Evolutionary conservation across 2,329 filamentous ascomycete genomes (phyloP).

Genomic region (Leptoxyphium fumago): DNA sequence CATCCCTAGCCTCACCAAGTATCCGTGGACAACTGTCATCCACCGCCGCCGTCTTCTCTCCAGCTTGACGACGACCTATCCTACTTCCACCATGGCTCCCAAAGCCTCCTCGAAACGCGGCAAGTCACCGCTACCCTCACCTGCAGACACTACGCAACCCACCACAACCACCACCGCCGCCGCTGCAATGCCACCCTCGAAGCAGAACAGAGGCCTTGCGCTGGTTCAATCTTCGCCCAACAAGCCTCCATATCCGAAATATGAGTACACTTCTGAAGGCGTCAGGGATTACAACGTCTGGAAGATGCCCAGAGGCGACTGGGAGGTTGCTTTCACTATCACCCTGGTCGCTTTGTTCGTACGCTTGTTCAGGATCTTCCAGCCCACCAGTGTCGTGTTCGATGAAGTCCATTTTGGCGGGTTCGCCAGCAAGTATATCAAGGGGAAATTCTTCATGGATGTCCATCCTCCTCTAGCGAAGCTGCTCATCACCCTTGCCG

Average conservation of each 20-base stretch:
- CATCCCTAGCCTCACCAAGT: not conserved
- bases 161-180: not conserved
- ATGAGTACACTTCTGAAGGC: slow-evolving; percentile 59
- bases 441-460: slow-evolving; percentile 99
- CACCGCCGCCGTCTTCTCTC: too few species aligned
- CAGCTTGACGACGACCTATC: not conserved
- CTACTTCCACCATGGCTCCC: not conserved
- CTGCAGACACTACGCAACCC: not conserved
- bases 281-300: slow-evolving; percentile 88
- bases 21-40: not conserved
- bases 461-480: slow-evolving; percentile 97
- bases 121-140: not conserved
- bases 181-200: not conserved
- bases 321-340: slow-evolving; percentile 57
- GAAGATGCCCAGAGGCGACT: slow-evolving; percentile 69
- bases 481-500: slow-evolving; percentile 86
- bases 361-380: slow-evolving; percentile 88
- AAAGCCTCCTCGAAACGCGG: not conserved
- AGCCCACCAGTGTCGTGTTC: slow-evolving; percentile 92
- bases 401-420: slow-evolving; percentile 99
- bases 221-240: not conserved
- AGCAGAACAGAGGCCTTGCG: not conserved
- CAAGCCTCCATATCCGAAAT: not conserved
- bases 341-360: slow-evolving; percentile 65
- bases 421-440: slow-evolving; percentile 98